Percentiles rank a stretch among this genome's conserved stretches.
Conservation (phyloP, 495 filamentous ascomycete species). For the Daldinia concentrica region DNA sequence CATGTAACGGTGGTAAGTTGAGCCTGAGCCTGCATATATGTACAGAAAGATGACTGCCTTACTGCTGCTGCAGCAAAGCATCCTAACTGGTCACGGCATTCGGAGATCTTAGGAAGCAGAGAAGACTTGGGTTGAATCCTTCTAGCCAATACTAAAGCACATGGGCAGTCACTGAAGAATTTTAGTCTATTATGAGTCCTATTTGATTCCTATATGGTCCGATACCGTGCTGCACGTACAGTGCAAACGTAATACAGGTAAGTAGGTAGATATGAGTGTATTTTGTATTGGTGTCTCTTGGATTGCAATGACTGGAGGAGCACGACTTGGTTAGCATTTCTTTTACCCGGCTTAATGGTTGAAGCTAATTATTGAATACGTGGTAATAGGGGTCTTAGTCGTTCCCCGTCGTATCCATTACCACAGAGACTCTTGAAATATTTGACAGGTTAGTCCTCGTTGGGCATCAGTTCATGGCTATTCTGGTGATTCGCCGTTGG, state of each 20-base stretch:
- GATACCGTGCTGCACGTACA: constrained; percentile 27
- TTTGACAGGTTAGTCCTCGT: constrained; percentile 31
- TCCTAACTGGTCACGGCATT: constrained; percentile 33
- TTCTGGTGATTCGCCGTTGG: constrained; percentile 36
- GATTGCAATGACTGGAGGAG: constrained; percentile 33
- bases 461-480: constrained; percentile 34
- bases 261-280: constrained; percentile 12
- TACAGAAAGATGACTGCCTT: constrained; percentile 30
- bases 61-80: constrained; percentile 31
- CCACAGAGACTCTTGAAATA: constrained; percentile 18
- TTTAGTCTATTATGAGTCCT: constrained; percentile 14
- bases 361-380: constrained; percentile 28
- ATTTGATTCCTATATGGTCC: constrained; percentile 33
- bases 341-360: constrained; percentile 16
- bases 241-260: constrained; percentile 26
- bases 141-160: constrained; percentile 15
- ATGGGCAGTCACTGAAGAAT: constrained; percentile 15
- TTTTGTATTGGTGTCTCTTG: constrained; percentile 16
- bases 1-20: constrained; percentile 28
- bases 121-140: constrained; percentile 13
- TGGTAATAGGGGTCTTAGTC: constrained; percentile 3
- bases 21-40: constrained; percentile 29
- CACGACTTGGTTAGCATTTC: constrained; percentile 15
- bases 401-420: constrained; percentile 5
- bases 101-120: constrained; percentile 35